Base-by-base conservation (phyloP, 2,329 filamentous ascomycete species). In the Mollisiaceae sp. region DNA sequence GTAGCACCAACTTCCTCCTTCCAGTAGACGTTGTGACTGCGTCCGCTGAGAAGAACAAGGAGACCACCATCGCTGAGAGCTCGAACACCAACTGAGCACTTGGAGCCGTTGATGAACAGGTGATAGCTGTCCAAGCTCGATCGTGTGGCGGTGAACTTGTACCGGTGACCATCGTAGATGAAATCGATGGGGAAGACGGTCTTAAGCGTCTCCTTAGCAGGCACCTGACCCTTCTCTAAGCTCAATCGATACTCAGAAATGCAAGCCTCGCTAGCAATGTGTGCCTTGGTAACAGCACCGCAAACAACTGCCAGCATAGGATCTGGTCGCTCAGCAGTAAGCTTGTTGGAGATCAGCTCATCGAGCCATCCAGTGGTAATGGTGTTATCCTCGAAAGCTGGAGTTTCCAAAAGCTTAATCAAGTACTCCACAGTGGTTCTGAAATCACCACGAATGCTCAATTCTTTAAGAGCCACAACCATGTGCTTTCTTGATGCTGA, bases 381-480 rank as follows among this genome's bases (percentile, higher is more conserved):
- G 71, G 95, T 99, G 84, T 99, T 99, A 67, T 96, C 94, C 81
- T 98, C 94, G 77, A 99, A 99, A 66, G 94, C 95, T 69, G 97
- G 94, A 0, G 96, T 99, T 82, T 99, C 95, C 55, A 99, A 87
- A 71, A 99, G 88, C 85, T 99, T 99, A 81, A 99, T 98, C 70
- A 99, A 87, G 78, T 99, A 99, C 79, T 99, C 95, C 63, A 99
- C 94, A 0, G 95, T 99, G 62, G 95, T 99, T 77, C 94, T 88
- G 87, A 99, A 99, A 79, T 99, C 95, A 86, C 95, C 95, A 82
- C 95, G 95, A 84, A 99, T 99, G 83, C 94, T 99, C 81, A 99
- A 81, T 82, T 99, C 95, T 85, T 99, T 99, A 77, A 99, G 82
- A 18, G 95, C 95, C 73, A 99, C 91, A 72, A 99, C 94, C 95